Evolutionary conservation across 345 rosid genomes (phyloP), one percentile per base, ranked within the genome.

Genomic region (Citrus sinensis): DNA sequence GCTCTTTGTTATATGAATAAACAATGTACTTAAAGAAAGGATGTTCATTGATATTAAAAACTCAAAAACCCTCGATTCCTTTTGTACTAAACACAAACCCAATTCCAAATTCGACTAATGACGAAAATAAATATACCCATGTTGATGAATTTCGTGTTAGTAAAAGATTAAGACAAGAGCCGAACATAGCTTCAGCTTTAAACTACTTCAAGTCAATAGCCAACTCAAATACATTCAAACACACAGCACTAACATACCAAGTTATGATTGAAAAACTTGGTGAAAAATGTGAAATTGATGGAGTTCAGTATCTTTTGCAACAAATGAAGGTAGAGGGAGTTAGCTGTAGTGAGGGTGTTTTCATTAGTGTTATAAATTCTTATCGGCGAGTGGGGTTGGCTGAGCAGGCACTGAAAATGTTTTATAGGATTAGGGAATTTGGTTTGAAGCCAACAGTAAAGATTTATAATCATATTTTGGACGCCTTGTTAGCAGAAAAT

Each of bases 281-380:
- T 16, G 35, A 56, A 5, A 86, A 81, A 37, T 74, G 87, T 55
- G 83, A 92, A 67, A 82, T 89, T 2, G 96, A 95, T 79, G 80
- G 84, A n/a, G 88, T 91, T 71, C 97, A 87, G 76, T 93, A 93
- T 80, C 92, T 95, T 81, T 78, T 93, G 67, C 99, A 95, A 80
- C 97, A 90, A 83, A 93, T 95, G 98, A 95, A 95, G 80, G 80
- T 95, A 62, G 97, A 93, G 81, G 97, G 96, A 20, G 73, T 93
- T 58, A 79, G 79, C 3, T 89, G 95, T 59, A 79, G 83, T 77
- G 94, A 92, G 85, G 92, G 86, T 81, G 77, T 88, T 88, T 92
- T 93, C 82, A 63, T 89, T 22, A 83, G 79, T 80, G 91, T 95
- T 34, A 85, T 93, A 49, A 85, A 78, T 86, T 88, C 83, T 39